These are phyloP conservation scores for Termitomyces sp. DNA, from an alignment of 768 basidiomycete species.

Conservation along the genomic window DNA sequence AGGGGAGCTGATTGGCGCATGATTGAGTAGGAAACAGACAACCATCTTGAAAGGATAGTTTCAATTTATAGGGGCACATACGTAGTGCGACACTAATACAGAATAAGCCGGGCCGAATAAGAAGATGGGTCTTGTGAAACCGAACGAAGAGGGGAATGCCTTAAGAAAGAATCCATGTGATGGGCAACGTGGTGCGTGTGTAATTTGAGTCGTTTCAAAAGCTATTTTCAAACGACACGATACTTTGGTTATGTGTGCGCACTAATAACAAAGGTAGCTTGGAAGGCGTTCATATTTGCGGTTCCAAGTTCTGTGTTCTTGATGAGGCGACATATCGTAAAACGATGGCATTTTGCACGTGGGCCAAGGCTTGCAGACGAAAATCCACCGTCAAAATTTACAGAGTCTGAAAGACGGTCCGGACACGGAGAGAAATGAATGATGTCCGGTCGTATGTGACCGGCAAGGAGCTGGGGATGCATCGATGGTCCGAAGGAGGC, in stretches of 20 bases:
- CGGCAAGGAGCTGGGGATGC: neutral
- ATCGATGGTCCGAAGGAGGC: neutral
- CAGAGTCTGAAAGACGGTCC: neutral
- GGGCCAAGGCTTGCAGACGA: too few species aligned
- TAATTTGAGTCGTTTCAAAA: neutral
- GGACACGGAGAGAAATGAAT: too few species aligned
- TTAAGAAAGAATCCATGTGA: conserved; percentile 13
- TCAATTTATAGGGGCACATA: neutral
- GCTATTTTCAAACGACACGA: neutral
- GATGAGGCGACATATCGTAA: neutral
- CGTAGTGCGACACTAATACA: too few species aligned
- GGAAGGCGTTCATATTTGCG: too few species aligned
- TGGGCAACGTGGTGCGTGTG: neutral
- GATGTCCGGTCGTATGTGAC: neutral
- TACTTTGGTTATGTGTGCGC: neutral
- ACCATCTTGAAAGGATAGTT: too few species aligned
- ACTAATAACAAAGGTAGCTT: neutral
- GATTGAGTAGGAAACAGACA: neutral
- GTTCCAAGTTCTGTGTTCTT: neutral
- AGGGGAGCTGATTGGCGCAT: conserved; percentile 4
- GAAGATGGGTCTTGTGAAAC: neutral
- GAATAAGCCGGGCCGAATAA: conserved; percentile 16
- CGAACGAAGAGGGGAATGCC: neutral
- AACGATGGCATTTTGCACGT: neutral
- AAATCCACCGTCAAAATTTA: neutral